Evolutionary conservation across 495 filamentous ascomycete species (phyloP).

Genomic region (Penicillium psychrofluorescens): DNA sequence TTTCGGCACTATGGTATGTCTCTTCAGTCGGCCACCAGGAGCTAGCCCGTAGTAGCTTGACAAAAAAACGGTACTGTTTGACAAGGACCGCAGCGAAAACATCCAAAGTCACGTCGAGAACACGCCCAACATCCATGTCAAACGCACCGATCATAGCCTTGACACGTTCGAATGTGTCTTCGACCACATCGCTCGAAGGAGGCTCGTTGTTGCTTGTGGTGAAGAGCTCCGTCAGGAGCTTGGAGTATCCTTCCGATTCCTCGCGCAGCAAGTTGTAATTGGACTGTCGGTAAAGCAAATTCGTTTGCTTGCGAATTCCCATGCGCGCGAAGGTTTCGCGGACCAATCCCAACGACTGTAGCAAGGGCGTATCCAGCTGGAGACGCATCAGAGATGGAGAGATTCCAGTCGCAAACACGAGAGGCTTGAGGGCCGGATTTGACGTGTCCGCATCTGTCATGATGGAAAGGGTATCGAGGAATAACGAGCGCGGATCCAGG

Average conservation of each 20-base stretch:
- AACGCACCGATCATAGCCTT: constrained; percentile 91
- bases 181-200: constrained; percentile 55
- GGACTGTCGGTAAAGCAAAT: constrained; percentile 85
- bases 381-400: constrained; percentile 66
- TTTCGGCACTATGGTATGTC: constrained; percentile 18
- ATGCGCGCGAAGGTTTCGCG: constrained; percentile 77
- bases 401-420: constrained; percentile 66
- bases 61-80: constrained; percentile 82
- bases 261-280: constrained; percentile 95
- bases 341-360: constrained; percentile 70
- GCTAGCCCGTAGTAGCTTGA: constrained; percentile 82
- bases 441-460: constrained; percentile 57
- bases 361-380: constrained; percentile 68
- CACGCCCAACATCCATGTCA: constrained; percentile 87
- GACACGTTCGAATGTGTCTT: constrained; percentile 67
- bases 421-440: constrained; percentile 36
- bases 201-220: constrained; percentile 61
- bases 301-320: constrained; percentile 81
- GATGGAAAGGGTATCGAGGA: constrained; percentile 75
- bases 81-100: constrained; percentile 80
- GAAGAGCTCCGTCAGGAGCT: constrained; percentile 82
- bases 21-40: constrained; percentile 90
- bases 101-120: constrained; percentile 86
- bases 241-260: constrained; percentile 91
- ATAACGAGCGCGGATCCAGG: constrained; percentile 60